Base-by-base conservation (phyloP, 2,329 filamentous ascomycete species). In the Hypoxylon sp. region DNA sequence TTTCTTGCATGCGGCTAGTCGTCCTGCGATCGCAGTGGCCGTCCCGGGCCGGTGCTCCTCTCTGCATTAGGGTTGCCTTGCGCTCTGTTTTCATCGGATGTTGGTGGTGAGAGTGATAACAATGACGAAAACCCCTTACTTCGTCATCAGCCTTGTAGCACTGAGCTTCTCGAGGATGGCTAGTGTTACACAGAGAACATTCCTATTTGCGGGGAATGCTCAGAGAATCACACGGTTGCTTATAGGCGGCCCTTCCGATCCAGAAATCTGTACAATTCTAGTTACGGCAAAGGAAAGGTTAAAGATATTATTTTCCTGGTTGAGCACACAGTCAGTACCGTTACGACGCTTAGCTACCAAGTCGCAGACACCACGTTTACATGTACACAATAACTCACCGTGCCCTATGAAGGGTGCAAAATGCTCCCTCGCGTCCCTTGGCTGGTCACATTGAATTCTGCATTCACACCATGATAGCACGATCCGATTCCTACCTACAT, bases 1-100 rank as follows among this genome's bases (percentile, higher is more conserved):
- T 68, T 64, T 62, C 61, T 65, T 65, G 55, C 67, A 67, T 71
- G 63, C 69, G 67, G 69, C 67, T 71, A 71, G 63, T 50, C 55
- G 51, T 58, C 50, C 58, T 64, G 34, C 50, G 67, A 67, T 51
- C 49, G 62, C 57, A 63, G 43, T 67, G 66, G 63, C 58, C 60
- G 57, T 55, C 41, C 43, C 66, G 68, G 68, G 19, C 68, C 66
- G 63, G 52, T 43, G 46, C 65, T 69, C 65, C 68, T 25, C 30
- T 58, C 21, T 63, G 41, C 59, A 60, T 52, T 67, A 66, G 53
- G 43, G 60, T 32, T 25, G 41, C 50, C 21, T 62, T 10, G 23
- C 38, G 36, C 46, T 48, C 50, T 34, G 34, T 48, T 41, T 30
- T 56, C 50, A 57, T 65, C 60, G 41, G 60, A 63, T 57, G 36